Evolutionary conservation across 108 stramenopile genomes (phyloP).

Genomic region (Nannochloropsis granulata): DNA sequence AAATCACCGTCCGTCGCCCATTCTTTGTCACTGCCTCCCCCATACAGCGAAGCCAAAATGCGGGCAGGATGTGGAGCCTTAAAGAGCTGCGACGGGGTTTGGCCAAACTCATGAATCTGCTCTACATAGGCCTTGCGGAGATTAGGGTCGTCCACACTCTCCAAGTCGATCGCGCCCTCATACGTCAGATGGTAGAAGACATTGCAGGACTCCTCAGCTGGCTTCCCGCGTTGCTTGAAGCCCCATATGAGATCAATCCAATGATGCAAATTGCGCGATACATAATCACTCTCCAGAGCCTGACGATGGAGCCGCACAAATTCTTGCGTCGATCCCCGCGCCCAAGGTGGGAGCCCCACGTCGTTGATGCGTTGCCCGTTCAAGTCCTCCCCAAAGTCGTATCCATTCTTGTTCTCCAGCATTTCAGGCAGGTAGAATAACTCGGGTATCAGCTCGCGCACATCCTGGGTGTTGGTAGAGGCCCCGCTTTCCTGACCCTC

Average conservation of each 20-base stretch:
- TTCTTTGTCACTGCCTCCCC: background rate
- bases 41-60: background rate
- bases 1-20: background rate
- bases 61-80: background rate
- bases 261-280: slow-evolving; percentile 16
- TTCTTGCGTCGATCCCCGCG: slow-evolving; percentile 50
- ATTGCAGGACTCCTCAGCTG: slow-evolving; percentile 24
- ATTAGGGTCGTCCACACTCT: slow-evolving; percentile 1
- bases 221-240: slow-evolving; percentile 13
- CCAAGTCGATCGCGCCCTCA: slow-evolving; percentile 34
- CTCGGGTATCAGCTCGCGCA: slow-evolving; percentile 11
- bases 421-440: slow-evolving; percentile 46
- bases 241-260: slow-evolving; percentile 41
- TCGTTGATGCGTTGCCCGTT: slow-evolving; percentile 61
- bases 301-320: slow-evolving; percentile 13
- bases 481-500: background rate
- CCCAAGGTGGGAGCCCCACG: slow-evolving; percentile 80
- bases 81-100: slow-evolving; percentile 24
- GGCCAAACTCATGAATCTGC: slow-evolving; percentile 24
- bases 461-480: slow-evolving; percentile 11
- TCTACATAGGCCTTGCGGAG: slow-evolving; percentile 2
- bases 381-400: slow-evolving; percentile 72
- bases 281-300: slow-evolving; percentile 22
- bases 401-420: slow-evolving; percentile 60
- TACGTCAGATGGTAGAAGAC: slow-evolving; percentile 30